Evolutionary conservation across 139 green algal genomes (phyloP).

Genomic region (Astrephomene gubernaculifera): DNA sequence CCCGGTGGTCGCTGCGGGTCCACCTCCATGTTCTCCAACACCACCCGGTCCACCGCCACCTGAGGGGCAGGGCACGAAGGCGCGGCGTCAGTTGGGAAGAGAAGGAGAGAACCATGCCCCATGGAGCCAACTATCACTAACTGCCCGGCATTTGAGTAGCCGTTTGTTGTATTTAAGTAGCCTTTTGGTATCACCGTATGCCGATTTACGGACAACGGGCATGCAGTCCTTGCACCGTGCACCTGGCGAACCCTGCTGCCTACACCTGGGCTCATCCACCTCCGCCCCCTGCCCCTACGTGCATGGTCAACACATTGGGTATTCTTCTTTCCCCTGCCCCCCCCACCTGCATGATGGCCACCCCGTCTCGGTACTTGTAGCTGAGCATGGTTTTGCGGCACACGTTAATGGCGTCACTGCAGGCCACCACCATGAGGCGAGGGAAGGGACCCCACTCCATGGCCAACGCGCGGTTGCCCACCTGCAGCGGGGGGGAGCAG

Average conservation of each 20-base stretch:
- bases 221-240: no score
- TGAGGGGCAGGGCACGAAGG: conserved; percentile 23
- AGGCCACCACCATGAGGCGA: conserved; percentile 56
- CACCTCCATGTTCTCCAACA: conserved; percentile 56
- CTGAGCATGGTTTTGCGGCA: conserved; percentile 59
- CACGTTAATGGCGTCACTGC: conserved; percentile 50
- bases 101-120: no score
- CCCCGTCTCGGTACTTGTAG: conserved; percentile 57
- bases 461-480: conserved; percentile 11
- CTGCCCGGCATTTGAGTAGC: no score
- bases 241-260: no score
- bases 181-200: no score
- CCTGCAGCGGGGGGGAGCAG: conserved; percentile 39
- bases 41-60: conserved; percentile 50
- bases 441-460: conserved; percentile 64
- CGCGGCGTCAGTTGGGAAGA: background rate
- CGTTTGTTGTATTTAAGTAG: no score
- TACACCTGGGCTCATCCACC: background rate
- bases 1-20: conserved; percentile 13
- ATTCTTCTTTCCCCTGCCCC: background rate
- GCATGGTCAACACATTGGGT: no score
- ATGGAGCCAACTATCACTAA: no score
- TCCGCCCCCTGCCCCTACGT: background rate
- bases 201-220: no score
- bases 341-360: conserved; percentile 61